Evolutionary conservation across 2,329 filamentous ascomycete genomes (phyloP), one percentile per base, ranked within the genome.

Genomic region (Lomentospora prolificans): DNA sequence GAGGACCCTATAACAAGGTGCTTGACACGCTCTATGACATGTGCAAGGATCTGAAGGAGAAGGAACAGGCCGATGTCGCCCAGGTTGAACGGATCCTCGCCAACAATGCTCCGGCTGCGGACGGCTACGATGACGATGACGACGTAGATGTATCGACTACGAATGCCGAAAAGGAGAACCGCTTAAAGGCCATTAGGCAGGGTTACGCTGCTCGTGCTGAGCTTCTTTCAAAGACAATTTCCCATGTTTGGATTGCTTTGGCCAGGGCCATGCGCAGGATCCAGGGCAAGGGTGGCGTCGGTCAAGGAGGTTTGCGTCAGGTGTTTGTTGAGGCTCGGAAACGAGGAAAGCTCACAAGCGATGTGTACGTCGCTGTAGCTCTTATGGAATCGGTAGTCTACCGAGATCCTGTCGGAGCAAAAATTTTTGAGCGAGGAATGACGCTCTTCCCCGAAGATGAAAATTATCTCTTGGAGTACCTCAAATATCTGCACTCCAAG

Each of bases 301-400:
- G 75, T 2, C 75, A 75, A 39, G 94, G 94, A 6, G 94, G 94
- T 3, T 87, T 95, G 62, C 83, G 94, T 58, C 87, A 90, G 61
- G 84, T 96, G 10, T 97, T 99, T 65, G 85, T 84, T 2, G 90
- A 97, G 68, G 91, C 94, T 51, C 84, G 94, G 31, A 87, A 88
- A 64, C 85, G 85, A 60, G 95, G 94, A 17, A 87, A 90, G 55
- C 80, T 99, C 50, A 94, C 90, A 6, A 95, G 90, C 63, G 94
- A 97, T 67, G 89, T 96, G 4, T 99, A 99, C 66, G 88, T 96
- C 55, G 90, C 90, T 1, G 90, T 90, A 62, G 94, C 95, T 14
- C 77, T 95, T 58, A 88, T 99, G 65, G 94, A 99, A 69, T 92
- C 94, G 66, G 86, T 95, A 63, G 95, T 95, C 62, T 99, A 99